A percentile compares a stretch with the other conserved stretches of the same genome.
phyloP scores from a whole-genome alignment of 805 yeast genomes.

The Pichia paraexigua region DNA sequence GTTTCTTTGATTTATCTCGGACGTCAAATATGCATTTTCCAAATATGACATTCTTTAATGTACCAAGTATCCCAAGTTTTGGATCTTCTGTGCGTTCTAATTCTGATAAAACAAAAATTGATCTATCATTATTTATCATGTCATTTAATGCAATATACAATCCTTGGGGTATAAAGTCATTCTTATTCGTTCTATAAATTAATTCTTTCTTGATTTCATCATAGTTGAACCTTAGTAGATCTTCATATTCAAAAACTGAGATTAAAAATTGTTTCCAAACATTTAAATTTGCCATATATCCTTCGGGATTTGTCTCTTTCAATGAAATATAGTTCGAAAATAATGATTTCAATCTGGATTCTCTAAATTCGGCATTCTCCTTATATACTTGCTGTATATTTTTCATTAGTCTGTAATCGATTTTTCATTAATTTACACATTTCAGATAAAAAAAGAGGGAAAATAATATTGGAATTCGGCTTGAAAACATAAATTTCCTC shows the following conservation, averaged over 20 bases:
- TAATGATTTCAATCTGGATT: slow-evolving; percentile 36
- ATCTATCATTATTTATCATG: slow-evolving; percentile 1
- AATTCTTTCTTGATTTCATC: slow-evolving; percentile 12
- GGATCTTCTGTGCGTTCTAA: neutral
- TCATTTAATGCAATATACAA: slow-evolving; percentile 5
- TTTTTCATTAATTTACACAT: neutral
- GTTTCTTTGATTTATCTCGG: neutral
- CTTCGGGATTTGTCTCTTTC: slow-evolving; percentile 37
- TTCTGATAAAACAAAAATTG: neutral
- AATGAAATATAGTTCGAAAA: slow-evolving; percentile 41
- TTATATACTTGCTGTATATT: slow-evolving; percentile 1
- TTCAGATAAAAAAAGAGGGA: neutral
- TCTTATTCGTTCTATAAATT: slow-evolving; percentile 5
- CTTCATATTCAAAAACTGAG: slow-evolving; percentile 21
- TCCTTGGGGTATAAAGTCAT: neutral
- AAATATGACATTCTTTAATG: neutral
- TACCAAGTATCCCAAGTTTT: neutral
- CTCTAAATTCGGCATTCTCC: slow-evolving; percentile 5
- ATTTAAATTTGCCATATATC: slow-evolving; percentile 39
- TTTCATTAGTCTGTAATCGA: neutral
- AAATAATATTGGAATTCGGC: too few species aligned
- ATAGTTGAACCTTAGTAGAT: slow-evolving; percentile 19
- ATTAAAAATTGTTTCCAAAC: slow-evolving; percentile 37
- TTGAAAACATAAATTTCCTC: neutral
- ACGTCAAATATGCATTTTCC: neutral